A percentile compares a stretch with the other conserved stretches of the same genome.
Evolutionary conservation across 495 filamentous ascomycete genomes (phyloP).

Genomic region (Staphylotrichum longicolle): DNA sequence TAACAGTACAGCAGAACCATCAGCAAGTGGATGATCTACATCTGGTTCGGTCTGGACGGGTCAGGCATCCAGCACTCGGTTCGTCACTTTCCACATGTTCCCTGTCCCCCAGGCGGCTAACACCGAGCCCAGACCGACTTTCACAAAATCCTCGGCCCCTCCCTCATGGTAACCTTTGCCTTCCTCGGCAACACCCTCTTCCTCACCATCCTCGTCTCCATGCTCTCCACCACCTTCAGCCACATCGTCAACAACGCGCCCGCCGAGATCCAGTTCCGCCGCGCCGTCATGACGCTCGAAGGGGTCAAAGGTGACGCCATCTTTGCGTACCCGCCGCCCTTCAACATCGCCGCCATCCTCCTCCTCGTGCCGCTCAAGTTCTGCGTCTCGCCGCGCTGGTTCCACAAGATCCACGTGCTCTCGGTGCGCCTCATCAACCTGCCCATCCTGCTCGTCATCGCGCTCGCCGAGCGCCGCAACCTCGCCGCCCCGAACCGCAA

Average conservation of each 20-base stretch:
- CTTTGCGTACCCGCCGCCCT: conserved; percentile 70
- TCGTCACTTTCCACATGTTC: conserved; percentile 15
- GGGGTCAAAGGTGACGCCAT: conserved; percentile 72
- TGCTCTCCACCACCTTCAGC: conserved; percentile 69
- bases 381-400: conserved; percentile 64
- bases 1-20: conserved; percentile 51
- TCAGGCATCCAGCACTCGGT: conserved; percentile 65
- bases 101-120: conserved; percentile 3
- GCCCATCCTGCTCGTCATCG: conserved; percentile 61
- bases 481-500: conserved; percentile 33
- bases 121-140: conserved; percentile 48
- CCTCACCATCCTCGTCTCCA: conserved; percentile 71
- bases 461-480: conserved; percentile 54
- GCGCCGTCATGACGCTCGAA: conserved; percentile 70
- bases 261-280: conserved; percentile 68
- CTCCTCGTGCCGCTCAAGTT: conserved; percentile 65
- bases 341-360: conserved; percentile 67
- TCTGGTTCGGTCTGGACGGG: conserved; percentile 76
- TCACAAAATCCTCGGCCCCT: conserved; percentile 64
- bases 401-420: conserved; percentile 72
- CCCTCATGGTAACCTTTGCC: conserved; percentile 68
- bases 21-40: conserved; percentile 77
- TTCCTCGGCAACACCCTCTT: conserved; percentile 76
- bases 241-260: conserved; percentile 62
- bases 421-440: conserved; percentile 62